Evolutionary conservation across 169 alveolate species (phyloP).

Genomic region (Besnoitia besnoiti): DNA sequence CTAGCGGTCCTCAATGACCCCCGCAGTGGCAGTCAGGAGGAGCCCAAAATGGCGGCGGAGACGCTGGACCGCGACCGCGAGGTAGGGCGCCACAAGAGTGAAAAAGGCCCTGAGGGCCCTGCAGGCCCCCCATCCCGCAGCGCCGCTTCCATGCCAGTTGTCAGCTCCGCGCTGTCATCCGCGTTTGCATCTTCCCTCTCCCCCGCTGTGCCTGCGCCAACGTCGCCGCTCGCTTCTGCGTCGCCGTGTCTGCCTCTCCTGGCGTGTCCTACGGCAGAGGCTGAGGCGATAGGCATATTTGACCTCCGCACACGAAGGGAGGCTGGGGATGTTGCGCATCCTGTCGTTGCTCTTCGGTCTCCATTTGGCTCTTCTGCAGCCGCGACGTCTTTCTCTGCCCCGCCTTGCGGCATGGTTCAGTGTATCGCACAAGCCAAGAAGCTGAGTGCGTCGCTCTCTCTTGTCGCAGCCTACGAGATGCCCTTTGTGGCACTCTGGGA

Average conservation of each 20-base stretch:
- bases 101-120: too few relatives aligned
- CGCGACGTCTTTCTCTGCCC: not conserved
- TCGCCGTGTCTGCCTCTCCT: not conserved
- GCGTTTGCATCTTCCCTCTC: not conserved
- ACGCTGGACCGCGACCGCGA: not conserved
- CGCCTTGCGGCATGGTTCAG: not conserved
- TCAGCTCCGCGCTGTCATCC: not conserved
- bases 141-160: not conserved
- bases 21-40: not conserved
- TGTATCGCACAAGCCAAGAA: not conserved
- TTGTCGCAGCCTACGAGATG: not conserved
- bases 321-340: not conserved
- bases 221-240: not conserved
- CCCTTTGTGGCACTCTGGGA: conserved; percentile 27
- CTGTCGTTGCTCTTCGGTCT: not conserved
- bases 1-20: not conserved
- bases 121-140: too few relatives aligned
- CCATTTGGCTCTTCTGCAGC: not conserved
- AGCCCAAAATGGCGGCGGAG: not conserved
- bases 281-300: not conserved
- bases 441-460: not conserved
- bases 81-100: not conserved
- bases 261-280: not conserved
- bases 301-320: not conserved
- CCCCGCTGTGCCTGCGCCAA: not conserved